Percentiles rank a stretch among this genome's conserved stretches.
phyloP scores from a whole-genome alignment of 495 filamentous ascomycete genomes.

The Xeromyces bisporus region DNA sequence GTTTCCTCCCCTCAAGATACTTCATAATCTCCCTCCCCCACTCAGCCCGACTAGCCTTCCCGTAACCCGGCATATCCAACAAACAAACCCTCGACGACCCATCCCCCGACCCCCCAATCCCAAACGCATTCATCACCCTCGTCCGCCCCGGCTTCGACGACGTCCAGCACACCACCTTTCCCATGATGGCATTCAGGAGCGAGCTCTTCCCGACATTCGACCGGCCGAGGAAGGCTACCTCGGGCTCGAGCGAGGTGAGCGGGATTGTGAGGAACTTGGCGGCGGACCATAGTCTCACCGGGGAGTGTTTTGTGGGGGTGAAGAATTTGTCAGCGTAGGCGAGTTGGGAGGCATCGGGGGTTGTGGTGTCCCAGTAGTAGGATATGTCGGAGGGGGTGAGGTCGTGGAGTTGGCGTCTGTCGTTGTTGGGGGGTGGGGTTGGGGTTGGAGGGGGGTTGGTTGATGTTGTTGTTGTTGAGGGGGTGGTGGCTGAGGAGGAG shows the following conservation, averaged over 20 bases:
- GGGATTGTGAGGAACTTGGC: constrained; percentile 52
- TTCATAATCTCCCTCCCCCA: constrained; percentile 84
- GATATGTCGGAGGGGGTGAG: constrained; percentile 22
- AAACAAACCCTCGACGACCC: constrained; percentile 41
- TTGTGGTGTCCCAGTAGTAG: constrained; percentile 41
- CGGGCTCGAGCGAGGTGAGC: constrained; percentile 21
- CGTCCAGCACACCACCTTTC: constrained; percentile 40
- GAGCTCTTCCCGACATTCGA: constrained; percentile 89
- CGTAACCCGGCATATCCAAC: constrained; percentile 93
- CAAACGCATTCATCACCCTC: constrained; percentile 68
- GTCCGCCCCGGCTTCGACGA: constrained; percentile 64
- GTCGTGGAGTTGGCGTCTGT: constrained; percentile 17
- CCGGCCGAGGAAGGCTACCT: constrained; percentile 63
- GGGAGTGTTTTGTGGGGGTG: constrained; percentile 28
- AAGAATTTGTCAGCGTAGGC: constrained; percentile 46
- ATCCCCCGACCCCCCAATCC: constrained; percentile 42
- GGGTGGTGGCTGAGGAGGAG: constrained; percentile 1
- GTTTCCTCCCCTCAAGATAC: constrained; percentile 53
- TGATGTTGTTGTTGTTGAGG: neutral
- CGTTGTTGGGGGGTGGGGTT: constrained; percentile 7
- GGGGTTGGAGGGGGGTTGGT: too few relatives aligned
- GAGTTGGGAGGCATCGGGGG: constrained; percentile 38
- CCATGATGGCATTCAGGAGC: constrained; percentile 68
- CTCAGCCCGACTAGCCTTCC: constrained; percentile 50
- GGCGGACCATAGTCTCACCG: constrained; percentile 53